Evolutionary conservation across 2,329 filamentous ascomycete genomes (phyloP), one percentile per base, ranked within the genome.

Genomic region (Drechslera avenae): DNA sequence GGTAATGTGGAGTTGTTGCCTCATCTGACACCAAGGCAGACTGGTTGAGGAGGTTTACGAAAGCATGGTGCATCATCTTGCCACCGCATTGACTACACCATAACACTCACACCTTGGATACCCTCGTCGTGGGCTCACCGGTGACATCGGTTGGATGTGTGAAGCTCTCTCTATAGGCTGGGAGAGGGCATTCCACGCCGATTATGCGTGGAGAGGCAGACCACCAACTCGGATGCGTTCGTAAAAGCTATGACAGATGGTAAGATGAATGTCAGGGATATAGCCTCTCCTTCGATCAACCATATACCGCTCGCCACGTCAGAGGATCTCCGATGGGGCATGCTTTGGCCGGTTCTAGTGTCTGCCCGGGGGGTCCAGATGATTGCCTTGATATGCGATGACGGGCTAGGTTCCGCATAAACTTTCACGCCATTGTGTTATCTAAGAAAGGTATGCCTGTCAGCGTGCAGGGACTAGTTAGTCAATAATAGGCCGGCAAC

Each of bases 251-350:
- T 68, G 66, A 70, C 69, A 67, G 66, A 73, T 69, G 70, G 68
- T 65, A 52, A 73, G 62, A 69, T 67, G 69, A 66, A 71, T 64
- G 64, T 62, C 68, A 70, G 66, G 65, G 67, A 67, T 65, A 67
- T 67, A 61, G 65, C 52, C 63, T 68, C 65, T 64, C 67, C 65
- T 66, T 54, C 56, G 58, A 69, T 75, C 70, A 73, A 75, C 75
- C 73, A 76, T 68, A 74, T 73, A 74, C 67, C 66, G 71, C 56
- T 71, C 73, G 77, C 77, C 77, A 80, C 77, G 77, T 80, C 76
- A 79, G 77, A 77, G 73, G 77, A 75, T 79, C 76, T 77, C 75
- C 77, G 75, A 77, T 72, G 71, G 74, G 69, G 72, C 68, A 73
- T 70, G 71, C 71, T 76, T 71, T 74, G 75, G 75, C 73, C 72